Conservation (phyloP, 2,329 filamentous ascomycete species). For the Exophiala sideris region DNA sequence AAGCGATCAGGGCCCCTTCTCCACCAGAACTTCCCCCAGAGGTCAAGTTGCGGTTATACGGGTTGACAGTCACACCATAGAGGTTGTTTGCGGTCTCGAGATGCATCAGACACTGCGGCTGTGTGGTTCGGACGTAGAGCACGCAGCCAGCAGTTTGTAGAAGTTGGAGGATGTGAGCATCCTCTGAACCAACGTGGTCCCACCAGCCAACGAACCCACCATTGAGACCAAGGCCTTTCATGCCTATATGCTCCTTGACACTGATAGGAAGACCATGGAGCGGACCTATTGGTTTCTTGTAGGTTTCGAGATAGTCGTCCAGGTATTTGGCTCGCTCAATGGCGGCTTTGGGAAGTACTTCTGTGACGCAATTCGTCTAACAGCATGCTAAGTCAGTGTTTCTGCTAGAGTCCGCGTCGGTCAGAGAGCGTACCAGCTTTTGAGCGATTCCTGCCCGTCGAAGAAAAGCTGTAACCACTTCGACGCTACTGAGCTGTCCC, state of each 20-base stretch:
- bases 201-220: too few relatives aligned
- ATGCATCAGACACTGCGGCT: constrained; percentile 33
- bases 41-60: constrained; percentile 51
- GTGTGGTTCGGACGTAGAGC: constrained; percentile 32
- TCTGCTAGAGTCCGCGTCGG: neutral
- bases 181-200: too few relatives aligned
- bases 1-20: constrained; percentile 54
- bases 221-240: constrained; percentile 22
- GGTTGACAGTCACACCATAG: constrained; percentile 48
- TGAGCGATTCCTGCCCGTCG: constrained; percentile 52
- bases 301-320: constrained; percentile 42
- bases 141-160: constrained; percentile 33
- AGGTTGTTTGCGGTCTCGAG: constrained; percentile 34
- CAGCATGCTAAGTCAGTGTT: neutral
- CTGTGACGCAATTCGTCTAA: constrained; percentile 44
- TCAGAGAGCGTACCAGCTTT: constrained; percentile 10
- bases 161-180: too few relatives aligned
- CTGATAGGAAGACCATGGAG: constrained; percentile 61
- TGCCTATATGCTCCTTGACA: constrained; percentile 41
- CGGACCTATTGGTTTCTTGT: constrained; percentile 47
- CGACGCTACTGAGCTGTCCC: constrained; percentile 42
- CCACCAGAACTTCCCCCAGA: constrained; percentile 56
- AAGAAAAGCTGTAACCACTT: constrained; percentile 54
- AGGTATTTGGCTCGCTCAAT: constrained; percentile 46
- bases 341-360: constrained; percentile 52